Evolutionary conservation across 768 basidiomycete species (phyloP), one percentile per base, ranked within the genome.

Genomic region (Rhodotorula toruloides): DNA sequence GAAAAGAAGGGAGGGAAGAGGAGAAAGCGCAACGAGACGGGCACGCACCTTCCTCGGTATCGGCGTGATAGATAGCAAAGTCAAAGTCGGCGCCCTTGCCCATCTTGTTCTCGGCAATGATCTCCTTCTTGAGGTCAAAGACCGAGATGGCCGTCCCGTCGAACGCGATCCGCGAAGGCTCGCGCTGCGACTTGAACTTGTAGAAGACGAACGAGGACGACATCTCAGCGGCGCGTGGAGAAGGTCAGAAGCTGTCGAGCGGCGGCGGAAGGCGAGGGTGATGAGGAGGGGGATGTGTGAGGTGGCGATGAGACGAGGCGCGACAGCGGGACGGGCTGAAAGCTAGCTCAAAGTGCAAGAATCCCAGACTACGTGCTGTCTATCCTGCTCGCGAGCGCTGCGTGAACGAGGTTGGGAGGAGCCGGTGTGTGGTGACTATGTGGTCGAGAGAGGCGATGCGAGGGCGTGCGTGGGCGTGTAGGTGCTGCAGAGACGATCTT

Each of bases 121-220:
- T 90, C 80, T 98, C 96, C 82, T 87, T 90, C 81, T 99, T 99
- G 79, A 99, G 82, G 80, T 99, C 96, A 82, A 97, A 98, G 74
- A 98, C 91, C 76, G 92, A 92, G 76, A 99, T 98, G 70, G 91
- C 91, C 73, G 94, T 97, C 76, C 96, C 96, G 77, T 99, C 94
- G 82, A 99, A 97, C 59, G 90, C 87, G 78, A 99, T 86, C 77
- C 91, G 83, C 63, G 91, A 92, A 79, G 98, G 94, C 81, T 89
- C 87, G 81, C 84, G 90, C 78, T 90, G 87, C 72, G 91, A 91
- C 78, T 86, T 90, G 87, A 96, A 99, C 81, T 88, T 89, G 86
- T 72, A 72, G 53, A 72, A 72, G 16, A 72, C 70, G 61, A 67
- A 68, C 10, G 64, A 63, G 10, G 63, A 65, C 3, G 61, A 60